Percentiles rank a stretch among this genome's conserved stretches.
phyloP scores from a whole-genome alignment of 2,329 filamentous ascomycete species.

The Penicillium sp. region DNA sequence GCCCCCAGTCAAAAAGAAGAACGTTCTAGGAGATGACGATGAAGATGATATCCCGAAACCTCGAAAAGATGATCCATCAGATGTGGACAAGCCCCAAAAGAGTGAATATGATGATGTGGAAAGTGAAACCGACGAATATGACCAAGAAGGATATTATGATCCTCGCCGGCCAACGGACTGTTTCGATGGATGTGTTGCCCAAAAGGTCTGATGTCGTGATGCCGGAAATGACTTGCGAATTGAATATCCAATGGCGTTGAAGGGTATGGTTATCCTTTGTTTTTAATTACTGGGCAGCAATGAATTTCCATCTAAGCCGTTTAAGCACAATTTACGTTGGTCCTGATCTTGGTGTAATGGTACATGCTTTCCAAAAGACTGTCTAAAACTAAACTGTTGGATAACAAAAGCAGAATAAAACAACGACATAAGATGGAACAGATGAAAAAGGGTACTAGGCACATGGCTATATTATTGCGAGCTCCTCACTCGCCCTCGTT shows the following conservation, averaged over 20 bases:
- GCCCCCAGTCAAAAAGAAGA: conserved; percentile 41
- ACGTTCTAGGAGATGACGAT: conserved; percentile 44
- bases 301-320: conserved; percentile 14
- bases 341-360: conserved; percentile 20
- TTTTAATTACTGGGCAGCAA: not conserved
- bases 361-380: conserved; percentile 29
- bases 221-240: not conserved
- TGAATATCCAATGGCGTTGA: not conserved
- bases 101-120: conserved; percentile 53
- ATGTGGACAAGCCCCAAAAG: conserved; percentile 3
- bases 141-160: conserved; percentile 49
- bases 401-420: conserved; percentile 27
- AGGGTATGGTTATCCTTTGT: not conserved
- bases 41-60: conserved; percentile 29
- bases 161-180: conserved; percentile 53
- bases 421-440: conserved; percentile 22
- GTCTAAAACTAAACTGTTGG: conserved; percentile 16
- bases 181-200: conserved; percentile 38
- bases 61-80: conserved; percentile 7
- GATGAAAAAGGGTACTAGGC: conserved; percentile 36
- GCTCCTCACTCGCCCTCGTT: conserved; percentile 19
- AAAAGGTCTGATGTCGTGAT: conserved; percentile 7
- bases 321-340: conserved; percentile 17
- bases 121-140: conserved; percentile 69
- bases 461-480: conserved; percentile 33